phyloP scores from a whole-genome alignment of 75 land plant species.

The Pinus albicaulis region DNA sequence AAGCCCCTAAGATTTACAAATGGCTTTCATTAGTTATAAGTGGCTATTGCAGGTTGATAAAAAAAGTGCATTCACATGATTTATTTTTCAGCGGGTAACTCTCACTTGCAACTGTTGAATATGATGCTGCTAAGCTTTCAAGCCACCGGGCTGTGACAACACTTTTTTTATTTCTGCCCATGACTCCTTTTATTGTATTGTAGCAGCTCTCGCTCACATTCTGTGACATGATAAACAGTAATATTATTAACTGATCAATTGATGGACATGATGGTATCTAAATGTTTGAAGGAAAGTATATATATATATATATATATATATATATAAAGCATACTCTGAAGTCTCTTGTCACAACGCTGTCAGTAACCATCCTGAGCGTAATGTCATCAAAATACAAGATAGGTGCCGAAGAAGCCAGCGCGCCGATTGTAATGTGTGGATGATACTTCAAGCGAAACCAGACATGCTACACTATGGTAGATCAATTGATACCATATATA shows the following conservation, averaged over 20 bases:
- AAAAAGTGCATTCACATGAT: too few relatives aligned
- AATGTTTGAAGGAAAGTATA: too few relatives aligned
- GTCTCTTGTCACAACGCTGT: conserved; percentile 41
- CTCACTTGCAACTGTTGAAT: too few relatives aligned
- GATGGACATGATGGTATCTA: not conserved
- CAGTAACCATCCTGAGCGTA: conserved; percentile 36
- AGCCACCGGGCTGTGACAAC: conserved; percentile 8
- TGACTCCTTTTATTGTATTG: conserved; percentile 6
- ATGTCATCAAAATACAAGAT: conserved; percentile 55
- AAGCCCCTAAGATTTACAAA: too few relatives aligned
- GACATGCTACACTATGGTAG: conserved; percentile 58
- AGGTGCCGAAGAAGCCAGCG: conserved; percentile 73
- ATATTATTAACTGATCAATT: too few relatives aligned
- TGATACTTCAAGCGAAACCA: conserved; percentile 84
- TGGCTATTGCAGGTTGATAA: too few relatives aligned
- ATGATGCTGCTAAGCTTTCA: conserved; percentile 11
- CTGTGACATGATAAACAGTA: too few relatives aligned
- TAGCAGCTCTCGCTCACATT: conserved; percentile 44
- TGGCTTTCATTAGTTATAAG: too few relatives aligned
- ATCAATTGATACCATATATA: too few relatives aligned
- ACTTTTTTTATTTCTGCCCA: too few relatives aligned
- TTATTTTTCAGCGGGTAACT: too few relatives aligned
- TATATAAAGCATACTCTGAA: conserved; percentile 60
- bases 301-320: too few relatives aligned
- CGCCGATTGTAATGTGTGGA: conserved; percentile 69